Base-by-base conservation (phyloP, 2,329 filamentous ascomycete genomes). In the Calonectria pauciramosa region DNA sequence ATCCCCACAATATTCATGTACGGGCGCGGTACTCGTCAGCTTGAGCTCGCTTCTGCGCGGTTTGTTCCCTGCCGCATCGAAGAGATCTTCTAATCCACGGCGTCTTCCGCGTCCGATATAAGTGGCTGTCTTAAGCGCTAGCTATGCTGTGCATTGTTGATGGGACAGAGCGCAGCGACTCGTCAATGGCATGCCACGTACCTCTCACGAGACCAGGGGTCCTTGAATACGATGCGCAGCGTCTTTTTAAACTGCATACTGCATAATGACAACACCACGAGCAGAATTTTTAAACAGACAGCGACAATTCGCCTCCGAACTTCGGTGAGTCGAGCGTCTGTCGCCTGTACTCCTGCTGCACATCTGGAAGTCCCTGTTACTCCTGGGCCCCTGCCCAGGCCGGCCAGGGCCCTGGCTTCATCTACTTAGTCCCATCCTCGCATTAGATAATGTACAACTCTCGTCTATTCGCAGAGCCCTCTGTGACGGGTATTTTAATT, bases 141-240 rank as follows among this genome's bases (percentile, higher is more conserved):
- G 16, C 23, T 68, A 75, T 64, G 63, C 60, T 52, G 41, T 75
- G 73, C 73, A 75, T 75, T 49, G 34, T 63, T 69, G 64, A 70
- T 67, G 65, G 60, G 49, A 56, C 67, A 34, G 47, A 47, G 63
- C 56, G 70, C 60, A 68, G 52, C 63, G 67, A 75, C 70, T 72
- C 73, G 73, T 60, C 41, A 32, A 67, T 66, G 54, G 76, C 74
- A 76, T 71, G 74, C 76, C 71, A 75, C 71, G 69, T 71, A 73
- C 60, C 51, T 73, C 34, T 47, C 36, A 66, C 32, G 36, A 51
- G 64, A 56, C 71, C 68, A 60, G 76, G 77, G 74, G 70, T 80
- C 60, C 75, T 77, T 75, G 76, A 77, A 80, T 75, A 78, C 78
- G 73, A 75, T 64, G 79, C 78, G 67, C 77, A 73, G 78, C 70